Base-by-base conservation (phyloP, 2,329 filamentous ascomycete species). In the Pseudogymnoascus destructans region DNA sequence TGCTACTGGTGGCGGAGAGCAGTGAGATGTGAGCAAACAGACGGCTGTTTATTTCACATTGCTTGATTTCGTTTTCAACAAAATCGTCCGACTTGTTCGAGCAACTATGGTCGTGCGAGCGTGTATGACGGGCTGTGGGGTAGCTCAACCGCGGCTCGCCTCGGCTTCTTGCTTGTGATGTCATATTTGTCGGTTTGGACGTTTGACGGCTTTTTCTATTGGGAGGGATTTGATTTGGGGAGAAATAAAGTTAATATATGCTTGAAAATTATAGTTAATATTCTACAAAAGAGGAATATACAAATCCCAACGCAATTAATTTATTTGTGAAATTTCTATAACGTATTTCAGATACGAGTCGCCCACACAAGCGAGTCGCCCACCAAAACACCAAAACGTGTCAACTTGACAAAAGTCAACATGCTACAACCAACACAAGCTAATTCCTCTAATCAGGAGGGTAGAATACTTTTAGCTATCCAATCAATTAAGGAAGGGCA, bases 21-120 rank as follows among this genome's bases (percentile, higher is more conserved):
- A 2, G 15, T 52, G 23, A 19, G 25, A 30, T 52, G 46, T 19
- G 46, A 52, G 10, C 8, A 27, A 32, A 13, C 9, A 52, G 46
- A 52, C 9, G n/a, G 5, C 46, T 52, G 25, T 52, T 32, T 52
- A 52, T 32, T 52, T 52, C 46, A 52, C 46, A 52, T 52, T 52
- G 46, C 25, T 52, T 52, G 25, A 32, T 30, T 52, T 15, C 17
- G 46, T 52, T 52, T 17, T 32, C n/a, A 30, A 5, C 25, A 52
- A 52, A 52, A 32, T 5, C 15, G 1, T 52, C 9, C 3, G 3
- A 15, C 4, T 19, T 30, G 9, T 30, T 30, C 25, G 15, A 17
- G n/a, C 46, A 19, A 52, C 23, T 52, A 3, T 52, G 25, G 10
- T 52, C 25, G 25, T 15, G 25, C n/a, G 46, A 32, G 9, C 27